phyloP scores from a whole-genome alignment of 768 basidiomycete genomes.

The Lactifluus subvellereus region DNA sequence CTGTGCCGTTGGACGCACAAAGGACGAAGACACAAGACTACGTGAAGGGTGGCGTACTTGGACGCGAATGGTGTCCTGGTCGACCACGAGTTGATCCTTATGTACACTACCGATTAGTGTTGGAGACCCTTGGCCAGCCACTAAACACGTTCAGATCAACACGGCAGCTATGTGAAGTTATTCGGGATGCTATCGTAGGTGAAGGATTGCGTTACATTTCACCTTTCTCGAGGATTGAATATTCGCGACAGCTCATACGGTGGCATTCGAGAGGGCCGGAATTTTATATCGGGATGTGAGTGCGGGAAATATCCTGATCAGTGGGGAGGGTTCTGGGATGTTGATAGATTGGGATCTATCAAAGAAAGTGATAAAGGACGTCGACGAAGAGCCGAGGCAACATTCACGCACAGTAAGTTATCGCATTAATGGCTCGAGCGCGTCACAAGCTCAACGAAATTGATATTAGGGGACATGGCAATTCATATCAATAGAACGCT shows the following conservation, averaged over 20 bases:
- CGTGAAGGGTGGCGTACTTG: not conserved
- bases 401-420: not conserved
- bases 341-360: conserved; percentile 9
- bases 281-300: conserved; percentile 13
- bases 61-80: too few species aligned
- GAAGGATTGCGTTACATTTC: not conserved
- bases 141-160: conserved; percentile 2
- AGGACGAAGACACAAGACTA: conserved; percentile 3
- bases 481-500: conserved; percentile 13
- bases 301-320: conserved; percentile 3
- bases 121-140: not conserved
- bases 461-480: conserved; percentile 22
- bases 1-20: not conserved
- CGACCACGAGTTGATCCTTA: not conserved
- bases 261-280: not conserved
- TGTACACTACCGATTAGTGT: conserved; percentile 3
- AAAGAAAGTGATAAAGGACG: not conserved
- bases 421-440: not conserved
- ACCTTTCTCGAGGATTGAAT: not conserved
- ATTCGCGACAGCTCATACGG: not conserved
- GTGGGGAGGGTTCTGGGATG: not conserved
- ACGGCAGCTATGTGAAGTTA: not conserved
- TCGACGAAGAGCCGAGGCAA: not conserved
- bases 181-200: conserved; percentile 4
- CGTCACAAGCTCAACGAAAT: not conserved